Conservation (phyloP, 1,284 basidiomycete genomes). For the Malassezia dermatis region DNA sequence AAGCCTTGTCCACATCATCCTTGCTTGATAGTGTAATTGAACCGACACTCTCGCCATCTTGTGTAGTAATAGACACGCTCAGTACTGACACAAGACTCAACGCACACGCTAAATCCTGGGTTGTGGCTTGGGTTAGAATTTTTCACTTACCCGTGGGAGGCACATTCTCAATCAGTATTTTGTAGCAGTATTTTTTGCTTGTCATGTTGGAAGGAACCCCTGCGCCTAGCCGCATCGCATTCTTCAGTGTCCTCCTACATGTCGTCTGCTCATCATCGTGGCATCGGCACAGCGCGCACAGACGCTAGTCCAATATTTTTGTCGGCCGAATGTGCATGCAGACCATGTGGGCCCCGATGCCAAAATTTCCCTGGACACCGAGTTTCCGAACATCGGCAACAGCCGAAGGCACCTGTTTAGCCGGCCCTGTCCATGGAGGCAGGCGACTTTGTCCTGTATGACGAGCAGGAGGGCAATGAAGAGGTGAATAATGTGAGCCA, state of each 20-base stretch:
- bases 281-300: background rate
- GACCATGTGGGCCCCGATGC: background rate
- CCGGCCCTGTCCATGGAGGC: slow-evolving; percentile 5
- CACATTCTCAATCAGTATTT: slow-evolving; percentile 4
- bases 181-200: background rate
- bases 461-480: slow-evolving; percentile 2
- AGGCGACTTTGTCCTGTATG: slow-evolving; percentile 18
- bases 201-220: slow-evolving; percentile 2
- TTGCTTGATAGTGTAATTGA: background rate
- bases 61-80: background rate
- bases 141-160: background rate
- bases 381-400: background rate
- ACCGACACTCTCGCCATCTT: background rate
- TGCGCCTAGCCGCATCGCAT: background rate
- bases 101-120: background rate
- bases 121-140: background rate
- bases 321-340: slow-evolving; percentile 1
- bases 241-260: background rate
- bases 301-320: background rate
- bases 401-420: background rate
- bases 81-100: background rate
- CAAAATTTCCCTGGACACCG: background rate
- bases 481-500: background rate
- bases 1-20: background rate
- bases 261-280: background rate